Percentiles rank a stretch among this genome's conserved stretches.
phyloP scores from a whole-genome alignment of 768 basidiomycete species.

The Agrocybe praecox region DNA sequence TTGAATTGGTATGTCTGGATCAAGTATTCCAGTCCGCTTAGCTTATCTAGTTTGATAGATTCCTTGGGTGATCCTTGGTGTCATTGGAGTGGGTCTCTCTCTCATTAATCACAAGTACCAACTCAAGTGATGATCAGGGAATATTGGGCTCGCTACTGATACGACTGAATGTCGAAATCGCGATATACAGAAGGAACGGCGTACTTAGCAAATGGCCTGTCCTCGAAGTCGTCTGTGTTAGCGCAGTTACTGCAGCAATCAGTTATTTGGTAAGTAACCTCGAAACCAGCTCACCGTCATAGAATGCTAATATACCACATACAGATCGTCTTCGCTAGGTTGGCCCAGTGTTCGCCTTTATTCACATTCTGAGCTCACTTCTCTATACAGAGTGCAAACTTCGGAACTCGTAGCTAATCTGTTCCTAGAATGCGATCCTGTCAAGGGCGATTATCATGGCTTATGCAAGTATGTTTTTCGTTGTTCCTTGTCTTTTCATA shows the following conservation, averaged over 20 bases:
- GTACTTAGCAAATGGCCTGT: slow-evolving; percentile 61
- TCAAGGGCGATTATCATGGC: slow-evolving; percentile 68
- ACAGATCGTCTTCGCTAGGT: slow-evolving; percentile 71
- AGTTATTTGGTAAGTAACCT: slow-evolving; percentile 58
- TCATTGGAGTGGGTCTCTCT: slow-evolving; percentile 53
- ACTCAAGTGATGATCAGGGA: slow-evolving; percentile 43
- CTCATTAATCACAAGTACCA: background rate
- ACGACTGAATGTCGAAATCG: slow-evolving; percentile 63
- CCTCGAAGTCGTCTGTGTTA: slow-evolving; percentile 62
- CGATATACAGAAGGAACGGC: slow-evolving; percentile 62
- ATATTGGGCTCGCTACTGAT: slow-evolving; percentile 67
- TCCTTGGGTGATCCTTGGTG: slow-evolving; percentile 68
- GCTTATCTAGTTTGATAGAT: slow-evolving; percentile 40
- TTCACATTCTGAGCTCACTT: background rate
- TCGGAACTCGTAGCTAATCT: slow-evolving; percentile 85
- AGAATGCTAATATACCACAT: background rate
- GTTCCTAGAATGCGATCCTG: slow-evolving; percentile 79
- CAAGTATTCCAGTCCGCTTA: background rate
- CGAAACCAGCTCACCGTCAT: background rate
- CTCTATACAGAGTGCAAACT: slow-evolving; percentile 55
- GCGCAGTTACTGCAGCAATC: slow-evolving; percentile 69
- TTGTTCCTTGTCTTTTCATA: background rate
- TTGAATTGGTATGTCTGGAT: slow-evolving; percentile 57
- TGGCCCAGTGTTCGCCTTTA: background rate
- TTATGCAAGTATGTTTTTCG: slow-evolving; percentile 70